phyloP scores from a whole-genome alignment of 192 early-diverging fungal species.

The Mortierella antarctica region DNA sequence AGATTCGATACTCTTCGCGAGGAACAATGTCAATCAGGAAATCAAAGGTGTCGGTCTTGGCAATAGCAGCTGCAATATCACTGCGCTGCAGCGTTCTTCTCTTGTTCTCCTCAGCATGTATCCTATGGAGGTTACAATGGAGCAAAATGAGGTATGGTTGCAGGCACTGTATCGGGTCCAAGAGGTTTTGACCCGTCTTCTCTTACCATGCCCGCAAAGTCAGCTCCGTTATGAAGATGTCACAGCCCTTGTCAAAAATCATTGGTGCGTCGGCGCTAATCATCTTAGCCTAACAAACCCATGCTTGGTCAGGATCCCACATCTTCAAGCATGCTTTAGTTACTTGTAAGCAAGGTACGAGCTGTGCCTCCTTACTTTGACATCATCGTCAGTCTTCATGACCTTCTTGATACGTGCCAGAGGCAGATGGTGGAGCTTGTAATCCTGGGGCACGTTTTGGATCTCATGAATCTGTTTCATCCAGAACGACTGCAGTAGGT shows the following conservation, averaged over 20 bases:
- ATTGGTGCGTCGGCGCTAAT: slow-evolving; percentile 85
- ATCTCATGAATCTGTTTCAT: slow-evolving; percentile 71
- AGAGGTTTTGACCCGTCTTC: background rate
- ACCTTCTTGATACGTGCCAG: slow-evolving; percentile 97
- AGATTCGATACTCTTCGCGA: slow-evolving; percentile 77
- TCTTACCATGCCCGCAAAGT: slow-evolving; percentile 79
- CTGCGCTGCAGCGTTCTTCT: slow-evolving; percentile 92
- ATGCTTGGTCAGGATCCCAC: background rate
- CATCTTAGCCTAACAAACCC: slow-evolving; percentile 58
- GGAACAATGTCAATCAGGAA: slow-evolving; percentile 98
- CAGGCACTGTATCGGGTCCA: background rate
- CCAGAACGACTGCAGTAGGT: slow-evolving; percentile 72
- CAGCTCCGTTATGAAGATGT: slow-evolving; percentile 96
- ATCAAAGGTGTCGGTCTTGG: slow-evolving; percentile 95
- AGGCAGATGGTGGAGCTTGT: slow-evolving; percentile 90
- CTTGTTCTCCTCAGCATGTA: slow-evolving; percentile 97
- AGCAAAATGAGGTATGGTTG: background rate
- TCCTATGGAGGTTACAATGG: slow-evolving; percentile 56
- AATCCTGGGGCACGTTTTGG: slow-evolving; percentile 81
- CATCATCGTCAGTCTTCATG: slow-evolving; percentile 98
- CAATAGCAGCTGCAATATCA: slow-evolving; percentile 90
- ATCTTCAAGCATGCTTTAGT: no score
- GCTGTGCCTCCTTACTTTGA: slow-evolving; percentile 70
- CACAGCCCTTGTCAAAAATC: slow-evolving; percentile 95
- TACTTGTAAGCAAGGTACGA: no score